Evolutionary conservation across 2,329 filamentous ascomycete genomes (phyloP).

Genomic region (Pseudopithomyces maydicus): DNA sequence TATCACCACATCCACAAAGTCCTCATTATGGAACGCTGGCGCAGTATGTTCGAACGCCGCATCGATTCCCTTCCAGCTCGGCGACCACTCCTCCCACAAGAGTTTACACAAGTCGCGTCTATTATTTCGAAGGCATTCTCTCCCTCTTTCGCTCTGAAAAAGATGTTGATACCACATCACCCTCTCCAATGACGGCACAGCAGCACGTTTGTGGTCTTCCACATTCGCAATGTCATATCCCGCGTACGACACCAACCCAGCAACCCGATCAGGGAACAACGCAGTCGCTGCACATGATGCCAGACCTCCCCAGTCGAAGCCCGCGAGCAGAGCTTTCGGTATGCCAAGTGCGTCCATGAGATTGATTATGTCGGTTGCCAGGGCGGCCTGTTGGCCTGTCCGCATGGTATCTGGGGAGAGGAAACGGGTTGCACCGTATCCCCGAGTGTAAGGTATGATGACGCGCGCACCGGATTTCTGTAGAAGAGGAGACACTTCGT

Average conservation of each 20-base stretch:
- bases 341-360: constrained; percentile 1
- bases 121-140: neutral
- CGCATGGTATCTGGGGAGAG: neutral
- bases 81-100: constrained; percentile 1
- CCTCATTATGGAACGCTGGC: neutral
- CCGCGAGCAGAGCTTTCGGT: neutral
- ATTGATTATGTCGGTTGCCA: neutral
- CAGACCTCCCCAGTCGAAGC: constrained; percentile 1
- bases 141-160: neutral
- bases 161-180: constrained; percentile 4
- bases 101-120: neutral
- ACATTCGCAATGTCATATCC: constrained; percentile 1
- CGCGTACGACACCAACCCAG: constrained; percentile 1
- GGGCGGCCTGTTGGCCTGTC: neutral
- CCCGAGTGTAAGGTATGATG: neutral
- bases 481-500: neutral
- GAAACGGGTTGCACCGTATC: neutral
- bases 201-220: neutral
- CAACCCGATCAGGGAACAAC: neutral
- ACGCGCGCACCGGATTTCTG: neutral
- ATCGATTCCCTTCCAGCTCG: neutral
- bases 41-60: neutral
- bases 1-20: constrained; percentile 2
- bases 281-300: neutral
- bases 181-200: neutral